Conservation (phyloP, 768 basidiomycete genomes). For the Tremella yokohamensis region DNA sequence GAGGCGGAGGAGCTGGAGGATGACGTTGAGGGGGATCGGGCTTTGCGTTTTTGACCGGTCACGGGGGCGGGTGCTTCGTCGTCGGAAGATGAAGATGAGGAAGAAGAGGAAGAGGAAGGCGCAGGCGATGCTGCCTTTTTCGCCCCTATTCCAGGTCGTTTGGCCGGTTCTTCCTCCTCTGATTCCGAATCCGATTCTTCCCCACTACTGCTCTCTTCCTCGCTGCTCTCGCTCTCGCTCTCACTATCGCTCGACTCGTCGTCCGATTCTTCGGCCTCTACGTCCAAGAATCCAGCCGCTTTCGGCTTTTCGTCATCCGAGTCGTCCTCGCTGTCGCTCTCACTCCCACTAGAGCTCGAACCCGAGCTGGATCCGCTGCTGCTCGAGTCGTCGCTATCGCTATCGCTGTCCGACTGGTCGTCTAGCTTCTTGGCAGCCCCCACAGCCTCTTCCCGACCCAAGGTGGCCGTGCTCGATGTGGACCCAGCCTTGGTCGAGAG, state of each 20-base stretch:
- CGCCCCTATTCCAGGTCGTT: neutral
- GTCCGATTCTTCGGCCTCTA: conserved; percentile 22
- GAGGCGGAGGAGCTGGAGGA: conserved; percentile 26
- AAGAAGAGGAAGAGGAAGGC: conserved; percentile 7
- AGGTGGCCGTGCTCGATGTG: neutral
- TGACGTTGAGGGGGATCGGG: conserved; percentile 36
- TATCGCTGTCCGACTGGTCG: conserved; percentile 10
- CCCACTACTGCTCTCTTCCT: conserved; percentile 5
- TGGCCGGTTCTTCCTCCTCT: conserved; percentile 1
- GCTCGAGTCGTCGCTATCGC: conserved; percentile 10
- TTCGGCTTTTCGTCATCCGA: conserved; percentile 16
- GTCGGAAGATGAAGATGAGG: neutral
- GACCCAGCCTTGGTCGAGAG: neutral
- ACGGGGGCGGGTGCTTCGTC: conserved; percentile 24
- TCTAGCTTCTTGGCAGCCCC: neutral
- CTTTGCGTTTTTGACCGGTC: conserved; percentile 39
- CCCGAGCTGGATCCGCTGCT: conserved; percentile 3
- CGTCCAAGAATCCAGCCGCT: conserved; percentile 25
- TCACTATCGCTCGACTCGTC: no score
- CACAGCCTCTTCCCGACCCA: neutral
- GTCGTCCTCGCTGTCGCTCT: conserved; percentile 12
- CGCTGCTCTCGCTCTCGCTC: conserved; percentile 12
- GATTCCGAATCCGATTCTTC: conserved; percentile 13
- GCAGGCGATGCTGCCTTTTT: neutral
- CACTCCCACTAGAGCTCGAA: conserved; percentile 9